Conservation (phyloP, 1,284 basidiomycete genomes). For the Cryptococcus hybrid region DNA sequence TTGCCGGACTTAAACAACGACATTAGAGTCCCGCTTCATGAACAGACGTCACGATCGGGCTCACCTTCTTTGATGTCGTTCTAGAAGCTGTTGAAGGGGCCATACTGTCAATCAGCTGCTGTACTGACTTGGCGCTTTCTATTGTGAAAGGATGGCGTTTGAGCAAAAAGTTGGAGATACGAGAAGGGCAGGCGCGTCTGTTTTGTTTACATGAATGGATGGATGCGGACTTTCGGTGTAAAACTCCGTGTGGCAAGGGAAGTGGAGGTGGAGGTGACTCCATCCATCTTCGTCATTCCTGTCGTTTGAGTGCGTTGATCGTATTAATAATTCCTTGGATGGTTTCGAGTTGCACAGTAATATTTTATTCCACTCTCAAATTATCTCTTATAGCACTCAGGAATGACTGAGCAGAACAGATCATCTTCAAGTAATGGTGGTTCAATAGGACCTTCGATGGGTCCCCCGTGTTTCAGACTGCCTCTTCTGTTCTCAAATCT, state of each 20-base stretch:
- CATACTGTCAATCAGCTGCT: background rate
- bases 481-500: conserved; percentile 18
- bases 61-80: background rate
- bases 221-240: background rate
- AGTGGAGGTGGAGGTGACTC: background rate
- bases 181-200: background rate
- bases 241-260: background rate
- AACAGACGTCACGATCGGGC: no score
- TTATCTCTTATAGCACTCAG: no score
- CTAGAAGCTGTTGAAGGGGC: background rate
- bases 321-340: no score
- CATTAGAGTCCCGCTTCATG: no score
- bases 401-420: no score
- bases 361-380: no score
- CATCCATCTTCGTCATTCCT: background rate
- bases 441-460: conserved; percentile 3
- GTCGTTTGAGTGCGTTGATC: background rate
- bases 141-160: background rate
- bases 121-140: no score
- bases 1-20: background rate
- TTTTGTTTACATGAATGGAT: background rate
- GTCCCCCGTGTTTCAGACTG: conserved; percentile 23
- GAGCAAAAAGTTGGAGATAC: background rate
- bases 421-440: no score
- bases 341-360: no score